Percentiles rank a stretch among this genome's conserved stretches.
Conservation (phyloP, 2,329 filamentous ascomycete species). For the Talaromyces sp. region DNA sequence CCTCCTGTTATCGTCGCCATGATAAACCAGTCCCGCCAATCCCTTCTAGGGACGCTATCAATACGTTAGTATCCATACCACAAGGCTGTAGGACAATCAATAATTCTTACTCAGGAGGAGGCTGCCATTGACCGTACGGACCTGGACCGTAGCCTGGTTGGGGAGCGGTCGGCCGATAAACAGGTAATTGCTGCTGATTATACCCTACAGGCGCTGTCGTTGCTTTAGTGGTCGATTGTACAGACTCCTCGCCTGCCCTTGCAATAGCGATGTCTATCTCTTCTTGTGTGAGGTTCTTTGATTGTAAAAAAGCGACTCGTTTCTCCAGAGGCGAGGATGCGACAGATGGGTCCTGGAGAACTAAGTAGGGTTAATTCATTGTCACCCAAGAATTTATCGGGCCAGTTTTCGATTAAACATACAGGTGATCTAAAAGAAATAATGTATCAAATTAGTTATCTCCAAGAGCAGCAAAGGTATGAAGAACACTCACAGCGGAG, state of each 20-base stretch:
- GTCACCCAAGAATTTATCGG: not conserved
- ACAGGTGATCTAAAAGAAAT: conserved; percentile 47
- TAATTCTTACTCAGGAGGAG: conserved; percentile 47
- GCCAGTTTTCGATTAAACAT: conserved; percentile 24
- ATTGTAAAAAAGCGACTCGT: conserved; percentile 84
- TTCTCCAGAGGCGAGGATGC: conserved; percentile 86
- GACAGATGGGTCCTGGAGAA: conserved; percentile 92
- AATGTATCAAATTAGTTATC: conserved; percentile 2
- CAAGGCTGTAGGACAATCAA: too few species aligned
- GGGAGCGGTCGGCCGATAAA: conserved; percentile 39
- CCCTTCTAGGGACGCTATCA: conserved; percentile 62
- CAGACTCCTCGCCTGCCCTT: conserved; percentile 60
- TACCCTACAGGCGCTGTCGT: conserved; percentile 47
- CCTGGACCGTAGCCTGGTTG: conserved; percentile 47
- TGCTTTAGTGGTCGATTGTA: conserved; percentile 37
- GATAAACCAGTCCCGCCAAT: conserved; percentile 99
- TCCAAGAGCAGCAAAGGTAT: not conserved
- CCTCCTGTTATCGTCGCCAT: conserved; percentile 95
- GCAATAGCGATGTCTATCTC: conserved; percentile 83
- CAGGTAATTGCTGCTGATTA: conserved; percentile 38
- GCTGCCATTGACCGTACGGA: conserved; percentile 50
- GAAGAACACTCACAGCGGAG: conserved; percentile 58
- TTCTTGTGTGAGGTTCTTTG: conserved; percentile 94
- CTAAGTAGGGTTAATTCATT: conserved; percentile 41
- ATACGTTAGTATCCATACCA: not conserved